Evolutionary conservation across 2,329 filamentous ascomycete species (phyloP).

Genomic region (Aspergillus phoenicis): DNA sequence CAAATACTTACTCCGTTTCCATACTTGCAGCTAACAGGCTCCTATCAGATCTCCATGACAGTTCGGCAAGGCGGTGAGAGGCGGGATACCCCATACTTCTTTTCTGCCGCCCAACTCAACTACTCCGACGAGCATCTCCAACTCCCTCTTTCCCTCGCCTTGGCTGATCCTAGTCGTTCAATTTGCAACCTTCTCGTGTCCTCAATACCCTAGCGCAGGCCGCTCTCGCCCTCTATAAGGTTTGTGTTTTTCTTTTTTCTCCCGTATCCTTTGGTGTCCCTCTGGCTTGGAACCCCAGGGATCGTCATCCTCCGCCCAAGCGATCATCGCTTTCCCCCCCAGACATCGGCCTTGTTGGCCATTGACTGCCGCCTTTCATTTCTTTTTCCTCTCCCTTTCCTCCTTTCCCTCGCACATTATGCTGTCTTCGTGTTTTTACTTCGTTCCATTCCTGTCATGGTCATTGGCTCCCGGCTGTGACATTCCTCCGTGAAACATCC

Average conservation of each 20-base stretch:
- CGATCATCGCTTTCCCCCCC: slow-evolving; percentile 12
- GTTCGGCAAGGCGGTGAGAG: background rate
- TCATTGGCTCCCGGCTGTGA: background rate
- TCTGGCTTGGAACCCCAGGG: background rate
- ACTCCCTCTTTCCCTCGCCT: background rate
- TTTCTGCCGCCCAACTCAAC: background rate
- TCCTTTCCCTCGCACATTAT: slow-evolving; percentile 2
- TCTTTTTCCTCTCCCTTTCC: background rate
- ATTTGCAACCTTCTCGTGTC: slow-evolving; percentile 4
- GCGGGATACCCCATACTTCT: slow-evolving; percentile 2
- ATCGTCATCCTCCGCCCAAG: slow-evolving; percentile 10
- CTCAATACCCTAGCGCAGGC: background rate
- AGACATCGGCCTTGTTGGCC: slow-evolving; percentile 10
- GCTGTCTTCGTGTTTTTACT: slow-evolving; percentile 6
- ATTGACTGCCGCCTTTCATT: slow-evolving; percentile 14
- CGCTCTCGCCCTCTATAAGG: slow-evolving; percentile 7
- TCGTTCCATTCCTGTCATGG: background rate
- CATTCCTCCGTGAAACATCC: slow-evolving; percentile 9
- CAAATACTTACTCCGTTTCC: too few relatives aligned
- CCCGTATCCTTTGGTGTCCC: background rate
- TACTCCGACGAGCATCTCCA: background rate
- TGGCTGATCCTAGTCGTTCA: slow-evolving; percentile 6
- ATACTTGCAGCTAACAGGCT: too few relatives aligned
- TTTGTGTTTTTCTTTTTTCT: slow-evolving; percentile 12
- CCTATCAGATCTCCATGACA: background rate